Conservation (phyloP, 495 filamentous ascomycete species). For the Delitschia confertaspora region DNA sequence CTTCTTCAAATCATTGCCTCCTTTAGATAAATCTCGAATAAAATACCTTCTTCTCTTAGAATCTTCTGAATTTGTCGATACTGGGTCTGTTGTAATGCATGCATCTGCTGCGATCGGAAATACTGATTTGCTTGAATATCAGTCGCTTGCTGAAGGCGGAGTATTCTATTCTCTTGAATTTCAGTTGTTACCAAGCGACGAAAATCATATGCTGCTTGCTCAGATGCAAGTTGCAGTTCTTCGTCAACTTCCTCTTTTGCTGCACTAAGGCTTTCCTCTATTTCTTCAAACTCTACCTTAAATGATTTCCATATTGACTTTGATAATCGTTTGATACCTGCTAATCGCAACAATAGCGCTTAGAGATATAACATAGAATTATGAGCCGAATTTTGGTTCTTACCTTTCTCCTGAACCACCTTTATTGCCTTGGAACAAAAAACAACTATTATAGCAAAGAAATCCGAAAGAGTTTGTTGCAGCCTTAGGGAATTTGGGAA, state of each 20-base stretch:
- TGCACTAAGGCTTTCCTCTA: constrained; percentile 16
- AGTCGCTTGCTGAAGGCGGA: constrained; percentile 7
- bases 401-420: constrained; percentile 19
- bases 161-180: constrained; percentile 16
- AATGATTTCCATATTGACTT: constrained; percentile 23
- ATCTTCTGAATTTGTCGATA: constrained; percentile 21
- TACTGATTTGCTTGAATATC: constrained; percentile 11
- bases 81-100: constrained; percentile 7
- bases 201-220: constrained; percentile 13
- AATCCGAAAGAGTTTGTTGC: constrained; percentile 12
- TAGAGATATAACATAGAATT: constrained; percentile 6
- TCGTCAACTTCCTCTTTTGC: constrained; percentile 19
- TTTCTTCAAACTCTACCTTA: constrained; percentile 17
- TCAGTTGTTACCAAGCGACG: constrained; percentile 12
- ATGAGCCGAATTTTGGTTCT: constrained; percentile 6
- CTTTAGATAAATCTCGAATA: constrained; percentile 1
- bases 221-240: constrained; percentile 19
- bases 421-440: constrained; percentile 19
- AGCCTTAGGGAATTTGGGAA: constrained; percentile 17
- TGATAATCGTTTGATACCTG: constrained; percentile 19
- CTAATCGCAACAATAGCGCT: constrained; percentile 1
- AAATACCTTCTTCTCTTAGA: constrained; percentile 17
- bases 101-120: constrained; percentile 13
- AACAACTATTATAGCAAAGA: constrained; percentile 15
- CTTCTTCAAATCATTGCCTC: constrained; percentile 3